These are phyloP conservation scores for Claviceps cyperi DNA, from an alignment of 2,329 filamentous ascomycete genomes.

Conservation along the genomic window DNA sequence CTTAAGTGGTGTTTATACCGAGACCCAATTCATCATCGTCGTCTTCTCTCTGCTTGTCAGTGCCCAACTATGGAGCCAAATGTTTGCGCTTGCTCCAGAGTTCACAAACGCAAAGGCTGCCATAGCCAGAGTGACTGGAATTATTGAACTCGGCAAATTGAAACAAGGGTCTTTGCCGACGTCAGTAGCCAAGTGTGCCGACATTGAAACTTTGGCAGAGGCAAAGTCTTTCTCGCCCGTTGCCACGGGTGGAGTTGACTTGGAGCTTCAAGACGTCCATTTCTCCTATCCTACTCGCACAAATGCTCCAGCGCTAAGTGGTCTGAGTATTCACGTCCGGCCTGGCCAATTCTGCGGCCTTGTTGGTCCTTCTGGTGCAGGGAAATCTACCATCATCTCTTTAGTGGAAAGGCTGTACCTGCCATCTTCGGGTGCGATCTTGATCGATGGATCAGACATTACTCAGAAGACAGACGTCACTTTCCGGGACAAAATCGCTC, in stretches of 20 bases:
- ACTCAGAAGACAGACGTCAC: constrained; percentile 20
- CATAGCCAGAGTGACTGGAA: constrained; percentile 1
- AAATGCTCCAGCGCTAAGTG: neutral
- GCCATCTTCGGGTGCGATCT: constrained; percentile 32
- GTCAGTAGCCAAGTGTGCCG: neutral
- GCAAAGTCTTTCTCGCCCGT: neutral
- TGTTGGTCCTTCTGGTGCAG: constrained; percentile 31
- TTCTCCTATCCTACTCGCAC: constrained; percentile 5
- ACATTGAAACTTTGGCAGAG: constrained; percentile 10
- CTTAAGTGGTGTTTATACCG: constrained; percentile 45
- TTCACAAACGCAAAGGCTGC: constrained; percentile 8
- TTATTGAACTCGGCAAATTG: neutral
- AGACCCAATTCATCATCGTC: constrained; percentile 61
- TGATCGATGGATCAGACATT: constrained; percentile 26
- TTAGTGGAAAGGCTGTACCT: constrained; percentile 40
- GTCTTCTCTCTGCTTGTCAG: constrained; percentile 44
- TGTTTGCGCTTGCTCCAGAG: constrained; percentile 51
- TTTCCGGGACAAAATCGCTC: constrained; percentile 30
- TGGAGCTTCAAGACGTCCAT: constrained; percentile 6
- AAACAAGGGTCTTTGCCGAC: neutral
- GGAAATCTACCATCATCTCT: constrained; percentile 31
- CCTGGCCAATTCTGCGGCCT: constrained; percentile 10
- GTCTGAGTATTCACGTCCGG: neutral
- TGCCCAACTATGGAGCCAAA: constrained; percentile 39
- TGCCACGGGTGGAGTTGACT: constrained; percentile 35